Conservation (phyloP, 257 asterid genomes). For the Petunia axillaris region DNA sequence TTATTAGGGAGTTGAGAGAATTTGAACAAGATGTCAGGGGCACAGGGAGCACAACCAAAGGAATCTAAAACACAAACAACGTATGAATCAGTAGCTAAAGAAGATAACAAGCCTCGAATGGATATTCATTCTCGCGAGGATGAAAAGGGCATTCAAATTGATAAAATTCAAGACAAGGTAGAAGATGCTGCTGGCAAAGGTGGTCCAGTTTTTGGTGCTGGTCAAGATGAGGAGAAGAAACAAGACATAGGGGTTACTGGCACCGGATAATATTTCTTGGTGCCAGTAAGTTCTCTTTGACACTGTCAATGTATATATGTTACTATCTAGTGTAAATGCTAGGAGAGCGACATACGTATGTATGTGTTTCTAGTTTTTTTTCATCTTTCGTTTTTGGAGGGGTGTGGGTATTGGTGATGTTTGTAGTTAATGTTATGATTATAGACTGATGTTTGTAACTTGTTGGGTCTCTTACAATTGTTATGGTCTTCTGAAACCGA, state of each 20-base stretch:
- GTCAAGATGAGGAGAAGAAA: conserved; percentile 56
- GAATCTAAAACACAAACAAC: conserved; percentile 68
- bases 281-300: too few species aligned
- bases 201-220: conserved; percentile 80
- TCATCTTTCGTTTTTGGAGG: too few species aligned
- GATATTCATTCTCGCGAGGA: conserved; percentile 79
- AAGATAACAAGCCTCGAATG: conserved; percentile 60
- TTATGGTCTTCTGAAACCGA: too few species aligned
- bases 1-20: too few species aligned
- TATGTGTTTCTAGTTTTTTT: neutral
- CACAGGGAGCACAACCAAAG: conserved; percentile 93
- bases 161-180: conserved; percentile 71
- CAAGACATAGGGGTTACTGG: conserved; percentile 73
- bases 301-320: too few species aligned
- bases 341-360: too few species aligned
- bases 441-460: too few species aligned
- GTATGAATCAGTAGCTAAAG: conserved; percentile 67
- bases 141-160: conserved; percentile 68
- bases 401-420: too few species aligned
- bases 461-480: too few species aligned
- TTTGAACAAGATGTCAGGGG: conserved; percentile 67
- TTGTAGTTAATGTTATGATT: too few species aligned
- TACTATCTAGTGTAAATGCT: too few species aligned
- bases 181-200: conserved; percentile 81
- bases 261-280: conserved; percentile 43